Conservation (phyloP, 208 protist genomes). For the Crithidia brevicula region DNA sequence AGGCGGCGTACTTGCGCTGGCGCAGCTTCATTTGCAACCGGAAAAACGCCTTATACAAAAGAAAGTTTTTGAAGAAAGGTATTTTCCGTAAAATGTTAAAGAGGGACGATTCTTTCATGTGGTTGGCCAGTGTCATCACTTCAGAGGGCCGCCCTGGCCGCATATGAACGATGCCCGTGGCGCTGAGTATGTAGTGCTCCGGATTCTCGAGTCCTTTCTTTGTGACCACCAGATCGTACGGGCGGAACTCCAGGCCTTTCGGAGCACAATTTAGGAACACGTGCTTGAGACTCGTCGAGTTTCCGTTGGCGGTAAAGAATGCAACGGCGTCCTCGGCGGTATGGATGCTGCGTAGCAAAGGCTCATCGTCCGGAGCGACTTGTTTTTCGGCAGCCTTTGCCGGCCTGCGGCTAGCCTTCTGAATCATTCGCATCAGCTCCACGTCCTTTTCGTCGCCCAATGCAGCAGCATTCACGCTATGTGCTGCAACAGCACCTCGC, state of each 20-base stretch:
- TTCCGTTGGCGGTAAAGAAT: conserved; percentile 93
- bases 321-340: conserved; percentile 94
- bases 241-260: conserved; percentile 84
- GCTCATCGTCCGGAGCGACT: conserved; percentile 89
- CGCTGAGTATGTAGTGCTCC: conserved; percentile 95
- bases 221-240: conserved; percentile 93
- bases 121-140: conserved; percentile 91
- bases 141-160: conserved; percentile 87
- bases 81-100: conserved; percentile 94
- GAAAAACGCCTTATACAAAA: conserved; percentile 92
- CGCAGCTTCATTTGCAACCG: conserved; percentile 80
- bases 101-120: conserved; percentile 91
- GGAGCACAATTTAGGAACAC: conserved; percentile 89
- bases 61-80: conserved; percentile 92
- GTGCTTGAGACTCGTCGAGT: conserved; percentile 91
- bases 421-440: conserved; percentile 85
- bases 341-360: conserved; percentile 69
- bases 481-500: neutral
- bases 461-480: neutral
- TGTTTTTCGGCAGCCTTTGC: conserved; percentile 42
- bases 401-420: conserved; percentile 73
- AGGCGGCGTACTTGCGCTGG: conserved; percentile 76
- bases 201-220: conserved; percentile 66
- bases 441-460: conserved; percentile 66
- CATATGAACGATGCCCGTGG: conserved; percentile 94